A percentile compares a stretch with the other conserved stretches of the same genome.
Conservation (phyloP, 139 green algal genomes). For the Marvania coccoides region DNA sequence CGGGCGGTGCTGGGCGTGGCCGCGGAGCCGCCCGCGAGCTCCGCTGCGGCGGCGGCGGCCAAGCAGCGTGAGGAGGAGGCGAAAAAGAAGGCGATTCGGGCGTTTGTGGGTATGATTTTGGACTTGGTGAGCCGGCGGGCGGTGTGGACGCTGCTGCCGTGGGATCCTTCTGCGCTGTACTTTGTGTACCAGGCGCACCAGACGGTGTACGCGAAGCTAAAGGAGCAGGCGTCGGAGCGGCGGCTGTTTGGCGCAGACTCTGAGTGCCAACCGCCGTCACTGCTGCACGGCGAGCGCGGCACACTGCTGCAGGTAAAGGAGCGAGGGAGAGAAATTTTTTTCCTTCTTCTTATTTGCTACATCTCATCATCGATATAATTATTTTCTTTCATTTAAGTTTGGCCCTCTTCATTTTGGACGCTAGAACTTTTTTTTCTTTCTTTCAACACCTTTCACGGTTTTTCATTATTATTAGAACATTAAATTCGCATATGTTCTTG, state of each 20-base stretch:
- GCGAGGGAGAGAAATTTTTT: too few relatives aligned
- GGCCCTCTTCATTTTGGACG: too few relatives aligned
- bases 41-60: not conserved
- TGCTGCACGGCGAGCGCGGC: not conserved
- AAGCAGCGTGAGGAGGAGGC: slow-evolving; percentile 27
- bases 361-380: too few relatives aligned
- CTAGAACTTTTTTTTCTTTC: too few relatives aligned
- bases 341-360: too few relatives aligned
- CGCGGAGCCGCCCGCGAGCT: not conserved
- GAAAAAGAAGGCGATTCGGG: slow-evolving; percentile 16
- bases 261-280: slow-evolving; percentile 1
- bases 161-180: slow-evolving; percentile 33
- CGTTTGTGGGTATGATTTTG: slow-evolving; percentile 31
- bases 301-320: slow-evolving; percentile 10
- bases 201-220: slow-evolving; percentile 17
- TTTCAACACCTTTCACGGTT: not conserved
- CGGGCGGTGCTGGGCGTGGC: not conserved
- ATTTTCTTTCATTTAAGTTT: too few relatives aligned
- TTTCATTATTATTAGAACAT: not conserved
- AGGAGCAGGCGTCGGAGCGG: slow-evolving; percentile 11
- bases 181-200: slow-evolving; percentile 32
- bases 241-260: slow-evolving; percentile 19
- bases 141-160: slow-evolving; percentile 32
- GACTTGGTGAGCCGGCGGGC: slow-evolving; percentile 22
- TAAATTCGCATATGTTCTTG: not conserved